phyloP scores from a whole-genome alignment of 768 basidiomycete species.

The Mycena indigotica region DNA sequence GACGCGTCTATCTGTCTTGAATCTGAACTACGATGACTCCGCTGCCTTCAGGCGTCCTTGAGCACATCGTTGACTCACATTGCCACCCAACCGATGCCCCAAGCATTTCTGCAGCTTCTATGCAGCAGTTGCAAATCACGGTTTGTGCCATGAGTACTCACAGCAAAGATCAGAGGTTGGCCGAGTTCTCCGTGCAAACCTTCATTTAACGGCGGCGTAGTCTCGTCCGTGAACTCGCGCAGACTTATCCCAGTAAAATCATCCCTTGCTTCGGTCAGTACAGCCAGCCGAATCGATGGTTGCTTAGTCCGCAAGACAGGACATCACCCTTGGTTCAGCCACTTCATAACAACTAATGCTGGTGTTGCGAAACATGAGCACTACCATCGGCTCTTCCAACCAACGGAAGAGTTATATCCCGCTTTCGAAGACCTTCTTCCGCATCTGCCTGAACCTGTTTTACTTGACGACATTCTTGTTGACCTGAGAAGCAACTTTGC shows the following conservation, averaged over 20 bases:
- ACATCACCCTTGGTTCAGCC: constrained; percentile 93
- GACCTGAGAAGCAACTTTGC: constrained; percentile 62
- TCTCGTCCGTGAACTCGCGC: constrained; percentile 68
- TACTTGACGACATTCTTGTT: constrained; percentile 58
- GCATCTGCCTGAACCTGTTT: constrained; percentile 70
- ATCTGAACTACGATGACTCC: constrained; percentile 16
- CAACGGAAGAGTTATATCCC: constrained; percentile 34
- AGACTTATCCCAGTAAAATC: constrained; percentile 61
- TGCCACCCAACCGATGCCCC: constrained; percentile 89
- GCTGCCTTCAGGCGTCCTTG: constrained; percentile 47
- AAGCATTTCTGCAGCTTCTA: constrained; percentile 44
- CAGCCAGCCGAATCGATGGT: too few species aligned
- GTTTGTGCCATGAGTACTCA: constrained; percentile 84
- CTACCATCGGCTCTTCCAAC: constrained; percentile 70
- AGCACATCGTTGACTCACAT: constrained; percentile 82
- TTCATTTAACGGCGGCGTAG: constrained; percentile 8
- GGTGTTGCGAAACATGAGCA: constrained; percentile 64
- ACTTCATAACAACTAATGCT: constrained; percentile 62
- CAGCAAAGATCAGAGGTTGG: constrained; percentile 59
- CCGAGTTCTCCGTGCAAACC: not conserved
- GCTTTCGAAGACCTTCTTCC: constrained; percentile 61
- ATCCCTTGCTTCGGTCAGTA: constrained; percentile 87
- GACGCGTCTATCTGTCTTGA: too few species aligned
- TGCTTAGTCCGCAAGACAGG: too few species aligned
- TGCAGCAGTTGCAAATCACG: constrained; percentile 60